Base-by-base conservation (phyloP, 2,329 filamentous ascomycete species). In the Stachybotrys echinatus region DNA sequence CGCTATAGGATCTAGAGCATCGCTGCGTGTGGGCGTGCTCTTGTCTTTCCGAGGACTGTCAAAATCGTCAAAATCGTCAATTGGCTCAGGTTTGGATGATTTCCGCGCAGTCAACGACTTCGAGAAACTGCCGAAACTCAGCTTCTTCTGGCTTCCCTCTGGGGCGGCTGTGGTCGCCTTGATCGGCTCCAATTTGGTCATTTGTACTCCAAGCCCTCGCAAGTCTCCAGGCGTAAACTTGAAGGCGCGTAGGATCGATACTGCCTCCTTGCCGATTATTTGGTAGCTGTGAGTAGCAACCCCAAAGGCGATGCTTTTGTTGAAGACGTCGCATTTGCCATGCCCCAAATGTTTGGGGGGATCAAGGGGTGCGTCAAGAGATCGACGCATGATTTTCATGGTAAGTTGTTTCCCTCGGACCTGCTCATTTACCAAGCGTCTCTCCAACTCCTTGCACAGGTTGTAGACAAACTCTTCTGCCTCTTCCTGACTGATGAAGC, bases 301-400 rank as follows among this genome's bases (percentile, higher is more conserved):
- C 1, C 92, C 92, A 52, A 99, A 85, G 2, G 84, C 66, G 8
- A 87, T 68, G 58, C 90, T 95, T 67, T 95, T 97, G 73, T 90
- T 97, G 73, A 92, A 95, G 0, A 84, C 88, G 63, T 99, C 94
- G 62, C 94, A 99, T 68, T 91, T 92, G 2, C 94, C 94, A 67
- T 97, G 94, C 0, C 94, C 94, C 1, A 99, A 76, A 68, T 96
- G 91, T 63, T 99, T 99, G 0, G 87, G 84, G 2, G 94, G 90
- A 64, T 97, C 92, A 17, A 96, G 71, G 0, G 94, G 94, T 17
- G 94, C 92, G 69, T 96, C 88, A 20, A 84, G 74, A 17, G 92
- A 83, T 53, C 92, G 83, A 54, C 87, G 82, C 91, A 99, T 96
- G 52, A 99, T 87, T 65, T 96, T 97, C 76, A 99, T 83, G 0